Base-by-base conservation (phyloP, 108 stramenopile genomes). In the Pseudonitzschia delicatissima region DNA sequence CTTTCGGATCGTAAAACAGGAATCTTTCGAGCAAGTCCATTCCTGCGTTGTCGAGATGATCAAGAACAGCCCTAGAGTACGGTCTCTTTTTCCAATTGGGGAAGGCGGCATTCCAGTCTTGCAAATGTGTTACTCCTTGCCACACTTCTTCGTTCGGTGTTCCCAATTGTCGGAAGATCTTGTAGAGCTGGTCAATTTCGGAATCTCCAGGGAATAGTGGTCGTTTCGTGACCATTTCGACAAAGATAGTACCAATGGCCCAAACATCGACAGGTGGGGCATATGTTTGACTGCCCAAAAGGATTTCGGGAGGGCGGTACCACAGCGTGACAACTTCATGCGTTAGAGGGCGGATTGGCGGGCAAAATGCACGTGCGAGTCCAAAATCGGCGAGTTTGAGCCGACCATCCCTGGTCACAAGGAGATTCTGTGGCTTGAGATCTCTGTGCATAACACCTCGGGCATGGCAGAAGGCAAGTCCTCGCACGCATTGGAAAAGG, bases 311-410 rank as follows among this genome's bases (percentile, higher is more conserved):
- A 11, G 97, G 94, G 13, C 99, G 92, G 77, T 99, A 99, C 97
- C 97, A 99, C 39, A 97, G 86, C 25, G 99, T 99, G 21, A 99
- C 96, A 31, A 99, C 98, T 68, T 97, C 94, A 67, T 96, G 96
- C 20, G 96, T 97, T 65, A 92, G 72, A 3, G 91, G 88, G 12
- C 87, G 82, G 47, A 94, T 88, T 4, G 97, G 97, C 23, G 94
- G 94, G 59, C 94, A 94, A 68, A 97, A 98, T 25, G 98, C 96
- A 21, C 98, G 79, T 2, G 98, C 97, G 13, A 99, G 76, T 34
- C 98, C 98, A 68, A 99, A 99, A 78, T 99, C 98, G 23, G 98
- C 98, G 7, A 99, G 82, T 78, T 99, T 99, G 26, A 98, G 81
- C 12, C 79, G 77, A n/a, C 98, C 98, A 44, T 92, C 87, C 6